Base-by-base conservation (phyloP, 345 rosid species). In the Bruguiera parviflora region DNA sequence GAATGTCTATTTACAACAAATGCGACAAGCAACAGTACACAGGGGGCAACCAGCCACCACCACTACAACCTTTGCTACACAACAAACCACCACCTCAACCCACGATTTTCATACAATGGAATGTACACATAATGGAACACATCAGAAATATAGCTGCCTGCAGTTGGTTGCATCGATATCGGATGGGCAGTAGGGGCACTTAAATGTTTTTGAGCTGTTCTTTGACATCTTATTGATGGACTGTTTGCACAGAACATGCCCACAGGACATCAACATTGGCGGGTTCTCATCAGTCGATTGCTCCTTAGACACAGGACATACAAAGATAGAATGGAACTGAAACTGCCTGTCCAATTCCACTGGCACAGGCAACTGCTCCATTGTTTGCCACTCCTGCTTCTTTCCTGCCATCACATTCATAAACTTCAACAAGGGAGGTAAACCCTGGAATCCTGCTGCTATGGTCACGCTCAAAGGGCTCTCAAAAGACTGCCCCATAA, bases 241-340 rank as follows among this genome's bases (percentile, higher is more conserved):
- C 62, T 86, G 78, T 78, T 78, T 82, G 83, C 89, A 82, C 35
- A 87, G 83, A 32, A 88, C 96, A 51, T 90, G 96, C 19, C 86
- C 83, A 21, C 96, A 88, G 5, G 86, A 22, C 86, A 90, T 78
- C 87, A 90, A 63, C 88, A 89, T 86, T 2, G 91, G 90, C 0
- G 91, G 96, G 70, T 90, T 90, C 0, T 82, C 89, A 4, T 82
- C 83, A 0, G 80, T 82, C 4, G 91, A 81, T 77, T 85, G 83
- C 63, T 90, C 93, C 82, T 85, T 90, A 13, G 84, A 84, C 5
- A 90, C 86, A 0, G 96, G 91, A 69, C 96, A 90, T 2, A 90
- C 89, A 43, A 88, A 88, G 58, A 86, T 69, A 2, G 92, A 85
- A 59, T 86, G 92, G 69, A 82, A 90, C 79, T 85, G 89, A 59